Evolutionary conservation across 768 basidiomycete species (phyloP).

Genomic region (Xerocomellus intermedius): DNA sequence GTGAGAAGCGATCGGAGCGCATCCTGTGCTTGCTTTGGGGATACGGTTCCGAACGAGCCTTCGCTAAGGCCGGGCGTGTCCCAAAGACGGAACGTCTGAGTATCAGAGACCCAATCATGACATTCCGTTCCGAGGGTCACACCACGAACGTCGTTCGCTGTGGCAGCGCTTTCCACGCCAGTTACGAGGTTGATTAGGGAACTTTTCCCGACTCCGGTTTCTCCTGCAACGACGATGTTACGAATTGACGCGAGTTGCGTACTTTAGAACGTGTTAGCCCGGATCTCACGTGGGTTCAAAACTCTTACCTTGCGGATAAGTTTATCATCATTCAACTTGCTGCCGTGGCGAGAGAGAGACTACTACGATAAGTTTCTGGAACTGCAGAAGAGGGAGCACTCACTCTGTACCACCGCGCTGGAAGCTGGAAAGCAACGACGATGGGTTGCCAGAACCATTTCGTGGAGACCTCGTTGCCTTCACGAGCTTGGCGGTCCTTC

Average conservation of each 20-base stretch:
- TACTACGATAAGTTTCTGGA: not conserved
- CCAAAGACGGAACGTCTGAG: conserved; percentile 27
- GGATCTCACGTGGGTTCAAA: not conserved
- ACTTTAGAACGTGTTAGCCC: conserved; percentile 9
- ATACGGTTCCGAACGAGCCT: conserved; percentile 22
- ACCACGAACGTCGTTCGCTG: conserved; percentile 23
- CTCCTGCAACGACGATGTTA: conserved; percentile 30
- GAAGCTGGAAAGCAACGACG: conserved; percentile 1
- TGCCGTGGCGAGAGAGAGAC: not conserved
- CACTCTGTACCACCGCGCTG: conserved; percentile 1
- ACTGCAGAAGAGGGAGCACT: not conserved
- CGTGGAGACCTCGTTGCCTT: conserved; percentile 22
- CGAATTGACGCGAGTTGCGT: conserved; percentile 16
- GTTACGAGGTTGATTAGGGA: conserved; percentile 31
- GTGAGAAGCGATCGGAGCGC: conserved; percentile 27
- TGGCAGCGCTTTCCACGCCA: conserved; percentile 21
- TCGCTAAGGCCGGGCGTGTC: conserved; percentile 35
- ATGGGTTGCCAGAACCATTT: conserved; percentile 11
- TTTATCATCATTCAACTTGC: conserved; percentile 7
- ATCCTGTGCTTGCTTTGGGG: conserved; percentile 24
- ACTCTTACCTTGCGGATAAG: conserved; percentile 3
- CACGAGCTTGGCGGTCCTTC: conserved; percentile 16
- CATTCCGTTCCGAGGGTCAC: conserved; percentile 22
- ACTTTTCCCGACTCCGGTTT: conserved; percentile 33
- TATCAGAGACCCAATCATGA: conserved; percentile 15